Conservation (phyloP, 257 asterid genomes). For the Solanum medicagineum region DNA sequence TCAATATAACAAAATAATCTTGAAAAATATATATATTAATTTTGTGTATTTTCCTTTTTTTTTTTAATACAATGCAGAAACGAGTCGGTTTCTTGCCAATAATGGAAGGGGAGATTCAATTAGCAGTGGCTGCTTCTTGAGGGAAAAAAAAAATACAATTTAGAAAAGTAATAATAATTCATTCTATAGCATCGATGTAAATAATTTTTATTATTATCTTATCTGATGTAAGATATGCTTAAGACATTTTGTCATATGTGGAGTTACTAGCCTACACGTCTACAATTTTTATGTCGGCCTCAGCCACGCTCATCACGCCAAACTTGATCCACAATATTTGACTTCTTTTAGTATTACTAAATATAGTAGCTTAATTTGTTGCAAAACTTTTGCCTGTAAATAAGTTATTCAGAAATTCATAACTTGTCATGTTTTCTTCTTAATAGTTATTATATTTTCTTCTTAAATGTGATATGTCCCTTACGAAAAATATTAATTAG, state of each 20-base stretch:
- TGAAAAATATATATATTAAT: not conserved
- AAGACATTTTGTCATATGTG: not conserved
- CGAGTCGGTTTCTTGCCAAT: slow-evolving; percentile 76
- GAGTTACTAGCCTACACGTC: not conserved
- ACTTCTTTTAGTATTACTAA: not conserved
- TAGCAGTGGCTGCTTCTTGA: slow-evolving; percentile 19
- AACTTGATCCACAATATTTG: not conserved
- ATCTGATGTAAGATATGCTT: not conserved
- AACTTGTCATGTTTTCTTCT: not conserved
- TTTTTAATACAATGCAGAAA: slow-evolving; percentile 37
- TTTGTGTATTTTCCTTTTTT: not conserved
- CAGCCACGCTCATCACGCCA: not conserved
- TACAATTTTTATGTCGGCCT: not conserved
- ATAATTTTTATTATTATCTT: not conserved
- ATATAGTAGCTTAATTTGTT: not conserved
- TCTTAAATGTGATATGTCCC: not conserved
- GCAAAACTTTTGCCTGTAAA: not conserved
- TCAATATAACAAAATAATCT: not conserved
- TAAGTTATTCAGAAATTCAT: not conserved
- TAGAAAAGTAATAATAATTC: not conserved
- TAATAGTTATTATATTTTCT: not conserved
- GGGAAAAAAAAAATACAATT: not conserved
- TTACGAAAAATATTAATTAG: not conserved
- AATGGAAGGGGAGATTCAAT: slow-evolving; percentile 57
- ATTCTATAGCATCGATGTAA: not conserved